Conservation (phyloP, 2,329 filamentous ascomycete species). For the Trichophyton benhamiae region DNA sequence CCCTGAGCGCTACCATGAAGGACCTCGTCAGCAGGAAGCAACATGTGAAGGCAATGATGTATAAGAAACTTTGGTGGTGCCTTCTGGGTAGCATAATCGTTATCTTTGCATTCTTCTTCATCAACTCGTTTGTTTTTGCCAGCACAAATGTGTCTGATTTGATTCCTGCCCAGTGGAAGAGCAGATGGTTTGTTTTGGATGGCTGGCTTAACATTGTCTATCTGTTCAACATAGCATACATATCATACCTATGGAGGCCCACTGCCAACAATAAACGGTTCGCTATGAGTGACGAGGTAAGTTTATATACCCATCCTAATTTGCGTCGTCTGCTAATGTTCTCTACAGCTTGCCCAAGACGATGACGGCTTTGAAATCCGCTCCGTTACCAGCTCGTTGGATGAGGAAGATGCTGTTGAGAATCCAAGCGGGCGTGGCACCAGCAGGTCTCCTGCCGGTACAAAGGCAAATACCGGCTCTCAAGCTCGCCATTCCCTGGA, state of each 20-base stretch:
- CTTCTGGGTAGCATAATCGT: constrained; percentile 85
- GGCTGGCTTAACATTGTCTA: constrained; percentile 97
- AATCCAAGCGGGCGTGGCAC: constrained; percentile 9
- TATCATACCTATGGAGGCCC: constrained; percentile 92
- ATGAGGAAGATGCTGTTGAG: constrained; percentile 45
- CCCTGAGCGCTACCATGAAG: constrained; percentile 86
- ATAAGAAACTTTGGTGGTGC: constrained; percentile 97
- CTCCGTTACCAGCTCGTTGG: constrained; percentile 66
- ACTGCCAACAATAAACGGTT: constrained; percentile 95
- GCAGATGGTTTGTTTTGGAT: constrained; percentile 90
- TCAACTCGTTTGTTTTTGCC: constrained; percentile 92
- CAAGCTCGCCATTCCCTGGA: constrained; percentile 54
- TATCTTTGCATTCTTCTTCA: constrained; percentile 97
- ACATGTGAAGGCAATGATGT: constrained; percentile 86
- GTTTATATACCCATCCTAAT: constrained; percentile 10
- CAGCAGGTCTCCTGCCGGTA: constrained; percentile 29
- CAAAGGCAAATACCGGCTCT: constrained; percentile 27
- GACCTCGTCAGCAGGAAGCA: constrained; percentile 92
- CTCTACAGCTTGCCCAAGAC: constrained; percentile 69
- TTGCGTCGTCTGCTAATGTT: not conserved
- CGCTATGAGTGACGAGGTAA: constrained; percentile 91
- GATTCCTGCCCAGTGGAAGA: constrained; percentile 94
- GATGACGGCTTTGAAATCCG: constrained; percentile 97
- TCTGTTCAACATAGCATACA: constrained; percentile 79
- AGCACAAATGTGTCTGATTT: constrained; percentile 75